Evolutionary conservation across 176 grass and related monocot genomes (phyloP).

Genomic region (Panicum miliaceum): DNA sequence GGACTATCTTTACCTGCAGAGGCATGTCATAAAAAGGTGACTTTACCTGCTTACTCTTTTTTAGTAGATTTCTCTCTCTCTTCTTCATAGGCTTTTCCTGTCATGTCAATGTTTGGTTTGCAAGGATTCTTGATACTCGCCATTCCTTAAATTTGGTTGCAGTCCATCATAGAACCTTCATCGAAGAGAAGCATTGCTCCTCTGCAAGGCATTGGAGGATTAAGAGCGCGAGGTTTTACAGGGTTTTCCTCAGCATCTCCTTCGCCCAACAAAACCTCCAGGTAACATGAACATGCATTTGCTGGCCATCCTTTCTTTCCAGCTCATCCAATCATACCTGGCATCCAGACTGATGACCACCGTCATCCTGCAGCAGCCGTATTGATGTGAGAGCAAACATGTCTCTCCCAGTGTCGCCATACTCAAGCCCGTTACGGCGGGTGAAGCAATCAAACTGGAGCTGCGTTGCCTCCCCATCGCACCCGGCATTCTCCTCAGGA

Average conservation of each 20-base stretch:
- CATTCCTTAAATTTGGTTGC: conserved; percentile 29
- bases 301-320: neutral
- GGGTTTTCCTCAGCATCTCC: conserved; percentile 55
- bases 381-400: conserved; percentile 65
- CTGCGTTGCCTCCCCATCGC: conserved; percentile 82
- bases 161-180: conserved; percentile 54
- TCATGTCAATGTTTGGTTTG: conserved; percentile 4
- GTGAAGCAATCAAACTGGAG: conserved; percentile 76
- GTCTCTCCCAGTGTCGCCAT: conserved; percentile 87
- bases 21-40: conserved; percentile 30
- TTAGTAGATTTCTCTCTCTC: neutral
- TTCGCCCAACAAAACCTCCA: conserved; percentile 48
- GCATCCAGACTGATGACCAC: neutral
- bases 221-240: conserved; percentile 38
- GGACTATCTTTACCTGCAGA: conserved; percentile 43
- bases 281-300: conserved; percentile 12
- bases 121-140: neutral
- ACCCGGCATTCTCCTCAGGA: conserved; percentile 47
- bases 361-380: conserved; percentile 42
- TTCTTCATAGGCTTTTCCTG: neutral
- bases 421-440: conserved; percentile 72
- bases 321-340: neutral
- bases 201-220: conserved; percentile 58
- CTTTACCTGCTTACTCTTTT: neutral
- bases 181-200: conserved; percentile 63